These are phyloP conservation scores for Dysphania ambrosioides DNA, from an alignment of 148 eudicot species.

Conservation along the genomic window DNA sequence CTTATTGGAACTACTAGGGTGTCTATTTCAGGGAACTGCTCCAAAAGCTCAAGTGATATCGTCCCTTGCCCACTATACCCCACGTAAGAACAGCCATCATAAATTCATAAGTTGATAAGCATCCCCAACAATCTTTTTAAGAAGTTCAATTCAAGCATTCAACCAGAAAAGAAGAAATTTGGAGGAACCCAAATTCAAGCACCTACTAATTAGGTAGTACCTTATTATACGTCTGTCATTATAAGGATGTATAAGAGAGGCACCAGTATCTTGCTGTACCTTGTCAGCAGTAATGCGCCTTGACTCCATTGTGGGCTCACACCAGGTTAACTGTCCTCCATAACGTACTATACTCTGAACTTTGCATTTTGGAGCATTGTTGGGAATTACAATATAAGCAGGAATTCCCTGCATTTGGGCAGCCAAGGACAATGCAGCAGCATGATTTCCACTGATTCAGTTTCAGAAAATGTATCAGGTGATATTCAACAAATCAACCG, in stretches of 20 bases:
- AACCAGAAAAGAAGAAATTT: neutral
- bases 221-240: conserved; percentile 85
- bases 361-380: conserved; percentile 95
- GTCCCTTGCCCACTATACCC: conserved; percentile 84
- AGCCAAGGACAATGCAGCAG: conserved; percentile 91
- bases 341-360: conserved; percentile 87
- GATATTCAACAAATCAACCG: neutral
- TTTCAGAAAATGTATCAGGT: conserved; percentile 9
- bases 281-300: conserved; percentile 64
- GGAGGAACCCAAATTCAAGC: neutral
- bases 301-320: conserved; percentile 76
- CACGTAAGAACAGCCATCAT: neutral
- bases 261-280: conserved; percentile 78
- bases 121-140: neutral
- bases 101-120: neutral
- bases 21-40: conserved; percentile 82
- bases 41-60: conserved; percentile 82
- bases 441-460: conserved; percentile 93
- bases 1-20: conserved; percentile 84
- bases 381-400: conserved; percentile 79
- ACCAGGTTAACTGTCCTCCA: conserved; percentile 80
- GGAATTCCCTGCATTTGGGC: conserved; percentile 86
- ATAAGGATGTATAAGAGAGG: conserved; percentile 85
- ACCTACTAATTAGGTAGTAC: conserved; percentile 30
- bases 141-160: neutral